Evolutionary conservation across 2,329 filamentous ascomycete genomes (phyloP), one percentile per base, ranked within the genome.

Genomic region (Stenocarpella maydis): DNA sequence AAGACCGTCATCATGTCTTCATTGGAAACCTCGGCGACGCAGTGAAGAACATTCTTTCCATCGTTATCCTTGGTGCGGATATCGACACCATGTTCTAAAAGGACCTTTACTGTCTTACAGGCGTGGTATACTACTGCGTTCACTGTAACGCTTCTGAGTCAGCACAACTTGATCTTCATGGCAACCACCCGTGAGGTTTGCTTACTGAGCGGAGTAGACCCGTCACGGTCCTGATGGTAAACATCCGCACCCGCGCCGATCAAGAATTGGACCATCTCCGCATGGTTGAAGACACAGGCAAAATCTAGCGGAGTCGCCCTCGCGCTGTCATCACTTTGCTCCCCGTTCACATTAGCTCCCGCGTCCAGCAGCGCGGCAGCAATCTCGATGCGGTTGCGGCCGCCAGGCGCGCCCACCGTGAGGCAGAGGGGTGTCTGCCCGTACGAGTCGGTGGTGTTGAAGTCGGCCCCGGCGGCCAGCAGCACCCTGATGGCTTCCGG

Each of bases 201-300:
- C 34, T 63, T 63, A 63, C 58, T 63, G 43, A 63, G 58, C 45
- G 41, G 19, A n/a, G 41, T 63, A 24, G 58, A 63, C n/a, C 58
- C 58, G 17, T 63, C 58, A 21, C 58, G 58, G 58, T 63, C 58
- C 4, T 21, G 43, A 15, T 49, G 58, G 6, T 7, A 9, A 34
- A 63, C 8, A 49, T 63, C 15, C 9, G 58, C 58, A 9, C 58
- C 58, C 3, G 58, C 41, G 3, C 2, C 6, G 28, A 63, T 49
- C 58, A 63, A 26, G 19, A 63, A 63, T 14, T 49, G 6, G 19
- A 49, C 58, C 43, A 63, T 63, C n/a, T 63, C 58, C 1, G 17
- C 15, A 10, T 37, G 31, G n/a, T 28, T 37, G 12, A 19, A n/a
- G 6, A 37, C 41, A 49, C 58, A 63, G 8, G 58, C 58, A 24